A percentile compares a stretch with the other conserved stretches of the same genome.
Evolutionary conservation across 805 yeast species (phyloP).

Genomic region (Saccharomycopsis malanga): DNA sequence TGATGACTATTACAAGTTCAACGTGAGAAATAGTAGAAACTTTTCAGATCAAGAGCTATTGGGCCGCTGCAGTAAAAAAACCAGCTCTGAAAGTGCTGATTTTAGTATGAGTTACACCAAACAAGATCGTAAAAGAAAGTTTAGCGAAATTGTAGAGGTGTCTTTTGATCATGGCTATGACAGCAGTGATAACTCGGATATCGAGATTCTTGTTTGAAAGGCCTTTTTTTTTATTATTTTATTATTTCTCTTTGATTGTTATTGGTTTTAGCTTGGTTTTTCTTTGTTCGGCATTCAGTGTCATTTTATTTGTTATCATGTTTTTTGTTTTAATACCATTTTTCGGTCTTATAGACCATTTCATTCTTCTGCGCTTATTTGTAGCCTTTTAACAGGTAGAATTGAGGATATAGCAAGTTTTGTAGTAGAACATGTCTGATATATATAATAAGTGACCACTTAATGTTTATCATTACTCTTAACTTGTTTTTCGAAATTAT

Average conservation of each 20-base stretch:
- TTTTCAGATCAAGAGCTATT: not conserved
- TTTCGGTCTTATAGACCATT: not conserved
- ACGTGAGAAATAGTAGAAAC: not conserved
- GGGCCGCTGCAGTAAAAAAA: not conserved
- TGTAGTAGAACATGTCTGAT: too few relatives aligned
- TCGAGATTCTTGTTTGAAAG: slow-evolving; percentile 4
- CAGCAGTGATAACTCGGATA: slow-evolving; percentile 2
- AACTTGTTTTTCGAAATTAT: too few relatives aligned
- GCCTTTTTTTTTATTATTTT: not conserved
- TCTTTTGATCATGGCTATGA: slow-evolving; percentile 3
- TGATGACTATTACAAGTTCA: not conserved
- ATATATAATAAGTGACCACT: too few relatives aligned
- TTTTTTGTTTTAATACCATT: not conserved
- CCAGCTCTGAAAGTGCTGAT: not conserved
- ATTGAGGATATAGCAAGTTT: too few relatives aligned
- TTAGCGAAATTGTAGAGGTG: not conserved
- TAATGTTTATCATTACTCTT: too few relatives aligned
- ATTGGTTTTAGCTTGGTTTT: not conserved
- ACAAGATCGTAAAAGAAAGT: slow-evolving; percentile 4
- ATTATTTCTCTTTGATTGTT: not conserved
- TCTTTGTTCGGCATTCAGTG: not conserved
- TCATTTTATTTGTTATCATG: not conserved
- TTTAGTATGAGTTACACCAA: not conserved
- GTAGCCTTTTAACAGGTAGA: too few relatives aligned
- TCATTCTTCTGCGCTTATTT: not conserved